Base-by-base conservation (phyloP, 83 land plant species). In the Isoetes engelmannii region DNA sequence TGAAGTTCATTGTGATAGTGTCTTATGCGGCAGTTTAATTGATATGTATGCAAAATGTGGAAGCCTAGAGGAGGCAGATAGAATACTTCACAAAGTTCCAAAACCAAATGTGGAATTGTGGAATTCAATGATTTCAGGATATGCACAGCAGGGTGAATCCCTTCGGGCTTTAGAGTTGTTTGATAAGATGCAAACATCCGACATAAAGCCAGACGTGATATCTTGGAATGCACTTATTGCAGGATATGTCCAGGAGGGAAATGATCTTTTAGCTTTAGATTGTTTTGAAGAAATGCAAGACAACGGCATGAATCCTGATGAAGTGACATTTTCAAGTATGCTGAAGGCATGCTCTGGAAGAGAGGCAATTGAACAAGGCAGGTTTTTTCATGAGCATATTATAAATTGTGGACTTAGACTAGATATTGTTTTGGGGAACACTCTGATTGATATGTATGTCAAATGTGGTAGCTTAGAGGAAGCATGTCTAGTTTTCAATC, bases 111-210 rank as follows among this genome's bases (percentile, higher is more conserved):
- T 69, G 41, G 51, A 72, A 20, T 66, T 68, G 4, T 75, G 74
- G 74, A 76, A 44, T 63, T 46, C 80, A 17, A 68, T 81, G 74
- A 58, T 86, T 54, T 72, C 60, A 57, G 87, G 80, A 48, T 86
- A 82, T 77, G 68, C 68, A 0, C 28, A 21, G 20, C 5, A 49
- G 45, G 87, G 83, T 4, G 57, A 75, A 54, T 44, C 76, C 46
- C 72, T 15, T 5, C 59, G 51, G 45, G 86, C 89, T 2, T 63
- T 63, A 50, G 60, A 37, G 41, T 4, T 9, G 7, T 67, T 67
- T 48, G 56, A 47, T n/a, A 67, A 45, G n/a, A 46, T 67, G 69
- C 56, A 42, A 15, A 20, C n/a, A 46, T 49, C 46, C 41, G 69
- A 5, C 69, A 12, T 67, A 5, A 46, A 4, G 13, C 69, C 69